These are phyloP conservation scores for Spathaspora girioi DNA, from an alignment of 805 yeast species.

Conservation along the genomic window DNA sequence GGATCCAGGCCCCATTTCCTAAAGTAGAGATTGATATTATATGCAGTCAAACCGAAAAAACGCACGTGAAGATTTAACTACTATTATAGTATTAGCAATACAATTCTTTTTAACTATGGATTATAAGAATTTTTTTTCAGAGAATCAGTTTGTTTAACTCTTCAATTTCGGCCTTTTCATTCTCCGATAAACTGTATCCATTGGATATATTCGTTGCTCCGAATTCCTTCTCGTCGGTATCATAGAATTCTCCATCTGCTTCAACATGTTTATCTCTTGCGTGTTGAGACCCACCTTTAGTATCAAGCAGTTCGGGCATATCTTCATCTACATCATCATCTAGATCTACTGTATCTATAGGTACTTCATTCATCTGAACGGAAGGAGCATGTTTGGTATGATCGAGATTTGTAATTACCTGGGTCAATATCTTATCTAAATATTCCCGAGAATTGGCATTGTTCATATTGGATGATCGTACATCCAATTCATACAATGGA, in stretches of 20 bases:
- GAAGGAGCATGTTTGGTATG: slow-evolving; percentile 95
- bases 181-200: slow-evolving; percentile 23
- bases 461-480: slow-evolving; percentile 92
- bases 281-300: slow-evolving; percentile 85
- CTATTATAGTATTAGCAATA: too few relatives aligned
- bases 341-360: slow-evolving; percentile 66
- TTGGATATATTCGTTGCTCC: slow-evolving; percentile 21
- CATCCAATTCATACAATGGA: slow-evolving; percentile 93
- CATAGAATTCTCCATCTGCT: slow-evolving; percentile 76
- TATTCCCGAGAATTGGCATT: slow-evolving; percentile 94
- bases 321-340: slow-evolving; percentile 83
- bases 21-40: too few relatives aligned
- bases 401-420: slow-evolving; percentile 74
- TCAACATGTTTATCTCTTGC: slow-evolving; percentile 74
- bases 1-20: too few relatives aligned
- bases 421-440: slow-evolving; percentile 75
- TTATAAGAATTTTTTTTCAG: neutral
- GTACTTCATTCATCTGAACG: slow-evolving; percentile 87
- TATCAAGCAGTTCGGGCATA: slow-evolving; percentile 70
- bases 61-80: too few relatives aligned
- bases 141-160: slow-evolving; percentile 22
- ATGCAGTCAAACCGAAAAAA: too few relatives aligned
- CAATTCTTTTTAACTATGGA: too few relatives aligned
- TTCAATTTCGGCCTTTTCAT: slow-evolving; percentile 34
- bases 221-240: slow-evolving; percentile 50